Evolutionary conservation across 2,329 filamentous ascomycete species (phyloP).

Genomic region (Alternaria arbusti): DNA sequence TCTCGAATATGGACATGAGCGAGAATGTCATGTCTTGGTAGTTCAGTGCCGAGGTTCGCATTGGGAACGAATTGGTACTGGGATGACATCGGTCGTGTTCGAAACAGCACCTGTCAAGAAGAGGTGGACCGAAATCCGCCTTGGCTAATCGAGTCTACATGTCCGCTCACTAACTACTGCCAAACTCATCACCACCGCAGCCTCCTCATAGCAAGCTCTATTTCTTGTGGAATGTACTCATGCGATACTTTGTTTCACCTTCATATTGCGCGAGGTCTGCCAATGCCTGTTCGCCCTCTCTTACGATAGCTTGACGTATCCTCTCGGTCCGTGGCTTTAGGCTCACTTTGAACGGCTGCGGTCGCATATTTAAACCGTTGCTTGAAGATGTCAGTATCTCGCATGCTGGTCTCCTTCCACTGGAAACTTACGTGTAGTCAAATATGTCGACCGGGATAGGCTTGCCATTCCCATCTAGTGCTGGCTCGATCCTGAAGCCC

Average conservation of each 20-base stretch:
- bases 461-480: conserved; percentile 51
- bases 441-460: conserved; percentile 64
- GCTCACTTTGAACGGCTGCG: conserved; percentile 61
- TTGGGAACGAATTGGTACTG: background rate
- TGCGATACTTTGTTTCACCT: conserved; percentile 64
- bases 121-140: background rate
- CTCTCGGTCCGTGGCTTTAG: conserved; percentile 59
- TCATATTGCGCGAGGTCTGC: conserved; percentile 59
- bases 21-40: background rate
- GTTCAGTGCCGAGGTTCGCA: background rate
- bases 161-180: background rate
- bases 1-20: background rate
- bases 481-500: conserved; percentile 61
- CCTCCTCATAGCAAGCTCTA: background rate
- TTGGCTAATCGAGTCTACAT: background rate
- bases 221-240: conserved; percentile 49
- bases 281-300: conserved; percentile 61
- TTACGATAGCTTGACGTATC: conserved; percentile 58
- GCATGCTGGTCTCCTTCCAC: background rate
- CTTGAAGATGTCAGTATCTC: conserved; percentile 35
- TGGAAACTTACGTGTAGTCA: conserved; percentile 56
- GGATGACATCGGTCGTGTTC: background rate
- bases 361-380: conserved; percentile 66
- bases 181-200: background rate
- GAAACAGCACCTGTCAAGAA: background rate